phyloP scores from a whole-genome alignment of 768 basidiomycete genomes.

The Imleria badia region DNA sequence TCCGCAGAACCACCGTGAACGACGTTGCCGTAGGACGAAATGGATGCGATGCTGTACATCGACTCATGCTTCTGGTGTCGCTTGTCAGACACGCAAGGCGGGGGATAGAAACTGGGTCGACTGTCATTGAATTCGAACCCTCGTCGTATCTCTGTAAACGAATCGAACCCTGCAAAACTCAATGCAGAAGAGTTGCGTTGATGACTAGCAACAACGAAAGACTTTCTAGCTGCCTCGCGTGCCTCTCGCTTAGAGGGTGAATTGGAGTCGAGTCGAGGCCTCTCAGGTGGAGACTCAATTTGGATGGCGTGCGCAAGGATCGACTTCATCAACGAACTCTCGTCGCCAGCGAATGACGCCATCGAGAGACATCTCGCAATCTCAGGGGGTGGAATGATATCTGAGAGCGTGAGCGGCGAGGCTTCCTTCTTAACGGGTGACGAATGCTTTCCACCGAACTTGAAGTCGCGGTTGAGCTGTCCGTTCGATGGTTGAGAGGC shows the following conservation, averaged over 20 bases:
- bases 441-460: slow-evolving; percentile 58
- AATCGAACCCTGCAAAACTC: slow-evolving; percentile 72
- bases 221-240: slow-evolving; percentile 21
- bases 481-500: slow-evolving; percentile 57
- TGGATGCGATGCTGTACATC: slow-evolving; percentile 69
- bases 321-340: slow-evolving; percentile 54
- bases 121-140: slow-evolving; percentile 71
- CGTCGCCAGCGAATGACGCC: slow-evolving; percentile 45
- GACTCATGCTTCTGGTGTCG: slow-evolving; percentile 56
- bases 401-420: slow-evolving; percentile 54
- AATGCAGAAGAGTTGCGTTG: slow-evolving; percentile 45
- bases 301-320: slow-evolving; percentile 50
- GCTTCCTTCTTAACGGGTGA: slow-evolving; percentile 6
- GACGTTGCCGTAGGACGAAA: slow-evolving; percentile 75
- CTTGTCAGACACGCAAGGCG: slow-evolving; percentile 38
- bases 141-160: slow-evolving; percentile 76
- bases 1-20: slow-evolving; percentile 61
- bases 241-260: slow-evolving; percentile 38
- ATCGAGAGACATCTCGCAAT: slow-evolving; percentile 50
- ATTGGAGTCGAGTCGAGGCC: slow-evolving; percentile 44
- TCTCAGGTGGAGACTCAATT: slow-evolving; percentile 32
- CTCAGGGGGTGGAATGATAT: slow-evolving; percentile 70
- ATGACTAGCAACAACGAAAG: slow-evolving; percentile 25
- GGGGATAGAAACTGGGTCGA: slow-evolving; percentile 67
- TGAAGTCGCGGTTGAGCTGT: slow-evolving; percentile 69